These are phyloP conservation scores for Aphanomyces cochlioides DNA, from an alignment of 352 stramenopile species.

Conservation along the genomic window DNA sequence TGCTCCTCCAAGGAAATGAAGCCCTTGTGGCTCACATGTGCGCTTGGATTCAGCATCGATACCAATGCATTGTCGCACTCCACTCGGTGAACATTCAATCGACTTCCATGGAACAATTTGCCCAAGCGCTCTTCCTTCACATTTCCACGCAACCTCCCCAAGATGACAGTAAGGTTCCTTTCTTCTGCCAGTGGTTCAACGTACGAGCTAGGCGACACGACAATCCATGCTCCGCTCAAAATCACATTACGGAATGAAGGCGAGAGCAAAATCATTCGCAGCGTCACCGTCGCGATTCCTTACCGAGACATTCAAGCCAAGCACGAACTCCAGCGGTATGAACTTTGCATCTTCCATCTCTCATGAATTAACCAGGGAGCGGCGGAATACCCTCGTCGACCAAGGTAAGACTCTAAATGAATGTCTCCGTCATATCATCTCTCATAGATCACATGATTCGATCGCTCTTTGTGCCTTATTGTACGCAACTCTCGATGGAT, in stretches of 20 bases:
- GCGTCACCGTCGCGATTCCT: constrained; percentile 24
- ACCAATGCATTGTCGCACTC: constrained; percentile 61
- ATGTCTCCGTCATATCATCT: neutral
- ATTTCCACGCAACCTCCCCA: neutral
- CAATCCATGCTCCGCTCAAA: constrained; percentile 18
- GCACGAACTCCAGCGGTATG: constrained; percentile 12
- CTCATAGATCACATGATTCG: constrained; percentile 25
- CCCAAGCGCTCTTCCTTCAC: constrained; percentile 13
- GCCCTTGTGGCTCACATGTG: constrained; percentile 51
- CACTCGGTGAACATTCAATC: constrained; percentile 44
- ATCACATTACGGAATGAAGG: constrained; percentile 16
- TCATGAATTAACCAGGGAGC: neutral
- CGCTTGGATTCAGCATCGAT: constrained; percentile 64
- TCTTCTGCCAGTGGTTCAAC: neutral
- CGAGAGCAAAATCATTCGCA: constrained; percentile 11
- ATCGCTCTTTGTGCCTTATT: constrained; percentile 10
- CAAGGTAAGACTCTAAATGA: neutral
- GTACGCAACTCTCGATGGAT: constrained; percentile 4
- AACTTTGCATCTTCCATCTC: neutral
- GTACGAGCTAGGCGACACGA: neutral
- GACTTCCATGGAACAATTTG: constrained; percentile 25
- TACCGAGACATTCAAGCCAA: constrained; percentile 14
- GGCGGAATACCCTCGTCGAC: constrained; percentile 5
- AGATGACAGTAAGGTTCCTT: neutral
- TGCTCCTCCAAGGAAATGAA: constrained; percentile 57